Evolutionary conservation across 2,329 filamentous ascomycete genomes (phyloP), one percentile per base, ranked within the genome.

Genomic region (Chlorencoelia australis): DNA sequence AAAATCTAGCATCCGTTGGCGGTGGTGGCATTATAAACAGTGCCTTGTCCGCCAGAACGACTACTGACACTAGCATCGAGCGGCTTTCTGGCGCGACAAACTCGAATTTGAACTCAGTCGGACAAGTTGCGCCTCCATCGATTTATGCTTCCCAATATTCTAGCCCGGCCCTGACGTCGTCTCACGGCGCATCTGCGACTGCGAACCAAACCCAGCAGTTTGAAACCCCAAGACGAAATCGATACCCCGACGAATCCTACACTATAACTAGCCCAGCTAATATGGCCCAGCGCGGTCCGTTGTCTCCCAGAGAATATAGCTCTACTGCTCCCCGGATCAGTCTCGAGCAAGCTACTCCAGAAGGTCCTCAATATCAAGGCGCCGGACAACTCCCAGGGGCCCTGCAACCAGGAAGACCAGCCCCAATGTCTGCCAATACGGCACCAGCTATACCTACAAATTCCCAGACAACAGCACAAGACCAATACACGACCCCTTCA

Each of bases 401-500:
- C 34, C 61, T 81, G 27, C 76, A 79, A 53, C 67, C 71, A 18
- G 70, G 69, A 24, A 66, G 75, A 44, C 72, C 73, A 28, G 61
- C 56, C 20, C 62, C 68, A 21, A 60, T 69, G 26, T 65, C 69
- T 18, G 55, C 67, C 35, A 76, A 73, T 53, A 73, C 73, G 9
- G 70, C 73, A 17, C 69, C 76, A 5, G 63, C 63, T n/a, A 57
- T 75, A 36, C 71, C 75, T 45, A 72, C 72, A 18, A 62, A 75
- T 47, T 66, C 67, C 37, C 67, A 66, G 45, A 61, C 63, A 29
- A 63, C 63, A 30, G 59, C 68, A 42, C 68, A 73, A 51, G 59
- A 64, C 32, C 74, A 76, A 42, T 78, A 77, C 54, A 66, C 71
- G 29, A 69, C 75, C 17, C 75, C 80, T 28, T 73, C 77, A 32